Evolutionary conservation across 768 basidiomycete genomes (phyloP), one percentile per base, ranked within the genome.

Genomic region (Suillus hirtellus): DNA sequence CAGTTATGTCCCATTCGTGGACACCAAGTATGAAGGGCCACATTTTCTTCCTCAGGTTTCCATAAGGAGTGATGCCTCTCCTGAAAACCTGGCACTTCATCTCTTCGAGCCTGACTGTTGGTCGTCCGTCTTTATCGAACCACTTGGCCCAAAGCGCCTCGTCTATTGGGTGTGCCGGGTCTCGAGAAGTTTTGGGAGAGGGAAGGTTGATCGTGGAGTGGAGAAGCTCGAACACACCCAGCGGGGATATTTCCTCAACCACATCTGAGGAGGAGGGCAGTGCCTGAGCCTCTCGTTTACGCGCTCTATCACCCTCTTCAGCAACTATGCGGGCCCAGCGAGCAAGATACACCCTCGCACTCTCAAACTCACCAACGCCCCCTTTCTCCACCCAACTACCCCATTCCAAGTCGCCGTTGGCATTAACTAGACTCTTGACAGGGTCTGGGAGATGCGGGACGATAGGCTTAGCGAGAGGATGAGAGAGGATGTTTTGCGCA

Each of bases 311-410:
- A 19, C 97, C 97, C 73, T 99, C 97, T 75, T 99, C 97, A 2
- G 97, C 97, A 1, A 99, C 97, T 63, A 95, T 91, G 58, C 96
- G 83, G 4, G 97, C 97, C 97, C 97, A 99, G 38, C 93, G 83
- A 11, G 97, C 97, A 10, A 99, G 85, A 74, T 99, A 99, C 8
- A 99, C 93, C 5, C 96, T 83, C 0, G 97, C 97, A 64, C 92
- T 92, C 77, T 99, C 97, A 73, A 96, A 99, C 73, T 97, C 95
- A 7, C 94, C 95, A 2, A 97, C 92, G 0, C 95, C 92, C 40
- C 93, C 89, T 72, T 92, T 92, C 74, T 95, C 93, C 0, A 93
- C 92, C 93, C 93, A 94, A 67, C 92, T 92, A 4, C 92, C 89
- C 90, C 95, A 96, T 69, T 96, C 92, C 78, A 89, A 87, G 72